Evolutionary conservation across 2,329 filamentous ascomycete species (phyloP).

Genomic region (Trichoderma pleuroti): DNA sequence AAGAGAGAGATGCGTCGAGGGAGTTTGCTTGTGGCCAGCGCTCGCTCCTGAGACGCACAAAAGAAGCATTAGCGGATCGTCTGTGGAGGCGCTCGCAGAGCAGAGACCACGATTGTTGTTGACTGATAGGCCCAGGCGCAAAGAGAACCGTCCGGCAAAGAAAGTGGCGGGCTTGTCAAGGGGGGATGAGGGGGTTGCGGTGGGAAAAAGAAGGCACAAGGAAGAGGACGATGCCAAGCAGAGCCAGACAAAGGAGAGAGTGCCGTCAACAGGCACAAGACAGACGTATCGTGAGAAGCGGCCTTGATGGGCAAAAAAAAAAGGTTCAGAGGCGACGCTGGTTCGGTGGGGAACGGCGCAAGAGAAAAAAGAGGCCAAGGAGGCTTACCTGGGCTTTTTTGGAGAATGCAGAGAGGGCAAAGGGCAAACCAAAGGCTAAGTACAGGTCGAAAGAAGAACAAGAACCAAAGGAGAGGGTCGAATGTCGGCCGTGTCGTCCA

Average conservation of each 20-base stretch:
- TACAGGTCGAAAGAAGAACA: slow-evolving; percentile 12
- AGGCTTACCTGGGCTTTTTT: slow-evolving; percentile 30
- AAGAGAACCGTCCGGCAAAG: neutral
- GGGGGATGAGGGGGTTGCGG: neutral
- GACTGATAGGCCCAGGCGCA: slow-evolving; percentile 1
- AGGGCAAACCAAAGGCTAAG: neutral
- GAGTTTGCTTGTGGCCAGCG: slow-evolving; percentile 19
- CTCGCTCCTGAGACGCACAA: slow-evolving; percentile 19
- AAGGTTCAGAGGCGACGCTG: slow-evolving; percentile 12
- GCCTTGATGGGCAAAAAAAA: slow-evolving; percentile 17
- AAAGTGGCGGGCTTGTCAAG: slow-evolving; percentile 21
- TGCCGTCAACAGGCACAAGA: neutral
- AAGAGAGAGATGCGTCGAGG: slow-evolving; percentile 12
- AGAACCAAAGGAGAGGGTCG: slow-evolving; percentile 25
- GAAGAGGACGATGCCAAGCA: neutral
- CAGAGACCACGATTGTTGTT: slow-evolving; percentile 7
- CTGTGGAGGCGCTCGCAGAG: slow-evolving; percentile 16
- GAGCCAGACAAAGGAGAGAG: slow-evolving; percentile 6
- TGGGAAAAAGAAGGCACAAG: slow-evolving; percentile 11
- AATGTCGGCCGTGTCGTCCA: slow-evolving; percentile 34
- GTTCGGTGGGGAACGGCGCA: slow-evolving; percentile 14
- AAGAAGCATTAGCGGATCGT: slow-evolving; percentile 19
- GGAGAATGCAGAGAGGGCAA: slow-evolving; percentile 8
- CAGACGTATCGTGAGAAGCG: neutral
- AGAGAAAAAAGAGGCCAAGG: slow-evolving; percentile 19